These are phyloP conservation scores for Hymenoscyphus linearis DNA, from an alignment of 2,329 filamentous ascomycete genomes.

Conservation along the genomic window DNA sequence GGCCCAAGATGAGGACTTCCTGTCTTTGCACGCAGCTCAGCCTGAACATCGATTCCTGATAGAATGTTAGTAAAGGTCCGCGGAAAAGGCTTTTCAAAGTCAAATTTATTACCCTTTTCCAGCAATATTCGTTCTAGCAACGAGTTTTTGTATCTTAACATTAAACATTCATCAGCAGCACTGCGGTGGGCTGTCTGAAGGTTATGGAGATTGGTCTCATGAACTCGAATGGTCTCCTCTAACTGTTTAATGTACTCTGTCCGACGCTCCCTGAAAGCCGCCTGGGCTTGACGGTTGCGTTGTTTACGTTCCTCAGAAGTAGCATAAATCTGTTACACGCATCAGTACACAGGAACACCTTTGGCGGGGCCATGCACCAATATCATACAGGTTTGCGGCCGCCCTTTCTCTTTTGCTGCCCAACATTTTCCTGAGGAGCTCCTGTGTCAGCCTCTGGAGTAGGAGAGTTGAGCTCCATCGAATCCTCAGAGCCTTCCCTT, in stretches of 20 bases:
- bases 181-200: constrained; percentile 91
- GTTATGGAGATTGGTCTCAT: constrained; percentile 89
- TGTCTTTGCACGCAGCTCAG: constrained; percentile 88
- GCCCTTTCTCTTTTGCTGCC: constrained; percentile 86
- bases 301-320: constrained; percentile 98
- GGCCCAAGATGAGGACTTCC: constrained; percentile 75
- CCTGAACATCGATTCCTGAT: constrained; percentile 90
- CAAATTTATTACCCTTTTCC: constrained; percentile 70
- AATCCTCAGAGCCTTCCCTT: constrained; percentile 58
- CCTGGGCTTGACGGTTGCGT: constrained; percentile 93
- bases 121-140: constrained; percentile 89
- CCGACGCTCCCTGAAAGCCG: constrained; percentile 90
- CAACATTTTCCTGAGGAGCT: constrained; percentile 41
- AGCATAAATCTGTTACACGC: constrained; percentile 74
- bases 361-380: constrained; percentile 5
- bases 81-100: background rate
- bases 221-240: constrained; percentile 93
- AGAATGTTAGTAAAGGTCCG: constrained; percentile 12
- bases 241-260: constrained; percentile 99
- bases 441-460: constrained; percentile 51
- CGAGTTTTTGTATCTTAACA: constrained; percentile 98
- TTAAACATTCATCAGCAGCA: constrained; percentile 92
- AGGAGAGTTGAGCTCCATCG: constrained; percentile 43
- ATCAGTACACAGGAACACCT: constrained; percentile 18
- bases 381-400: constrained; percentile 87